Base-by-base conservation (phyloP, 2,329 filamentous ascomycete species). In the Sarocladium brachiariae region DNA sequence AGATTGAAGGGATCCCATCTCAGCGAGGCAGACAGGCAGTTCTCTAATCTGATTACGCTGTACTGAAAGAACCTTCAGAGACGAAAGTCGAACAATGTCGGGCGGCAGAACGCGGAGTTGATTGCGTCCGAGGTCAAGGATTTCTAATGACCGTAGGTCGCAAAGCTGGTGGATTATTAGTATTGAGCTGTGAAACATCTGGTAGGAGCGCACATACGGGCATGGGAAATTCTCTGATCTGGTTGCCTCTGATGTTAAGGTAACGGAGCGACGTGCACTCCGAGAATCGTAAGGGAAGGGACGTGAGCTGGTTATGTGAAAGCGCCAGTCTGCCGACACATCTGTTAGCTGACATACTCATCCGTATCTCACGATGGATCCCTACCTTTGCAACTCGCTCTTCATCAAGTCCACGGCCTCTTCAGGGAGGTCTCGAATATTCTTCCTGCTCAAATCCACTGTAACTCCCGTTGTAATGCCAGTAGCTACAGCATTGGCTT, bases 41-140 rank as follows among this genome's bases (percentile, higher is more conserved):
- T 91, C 85, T 56, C 89, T 84, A 58, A 97, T 89, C 53, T 86
- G 81, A 65, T 96, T 96, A 63, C 87, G 88, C 58, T 88, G 86
- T 31, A 96, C 79, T 2, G 90, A 91, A 50, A 97, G 75, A 14
- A 96, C 91, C 63, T 95, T 95, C 56, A 97, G 73, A 2, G 89
- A 95, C 4, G 84, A 84, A 60, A 97, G 74, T 61, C 84, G 89
- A 53, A 80, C 81, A 54, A 96, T 87, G 50, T 91, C 86, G 43
- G 84, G 80, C 0, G 92, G 90, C 2, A 97, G 77, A 9, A 79
- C 73, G 45, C 79, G 80, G 54, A 97, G 83, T 65, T 86, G 89
- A 65, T 97, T 97, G 59, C 88, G 82, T 64, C 90, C 91, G 50
- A 97, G 77, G 69, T 97, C 92, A 54, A 97, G 79, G 53, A 96